Base-by-base conservation (phyloP, 2,329 filamentous ascomycete species). In the Cadophora gregata region DNA sequence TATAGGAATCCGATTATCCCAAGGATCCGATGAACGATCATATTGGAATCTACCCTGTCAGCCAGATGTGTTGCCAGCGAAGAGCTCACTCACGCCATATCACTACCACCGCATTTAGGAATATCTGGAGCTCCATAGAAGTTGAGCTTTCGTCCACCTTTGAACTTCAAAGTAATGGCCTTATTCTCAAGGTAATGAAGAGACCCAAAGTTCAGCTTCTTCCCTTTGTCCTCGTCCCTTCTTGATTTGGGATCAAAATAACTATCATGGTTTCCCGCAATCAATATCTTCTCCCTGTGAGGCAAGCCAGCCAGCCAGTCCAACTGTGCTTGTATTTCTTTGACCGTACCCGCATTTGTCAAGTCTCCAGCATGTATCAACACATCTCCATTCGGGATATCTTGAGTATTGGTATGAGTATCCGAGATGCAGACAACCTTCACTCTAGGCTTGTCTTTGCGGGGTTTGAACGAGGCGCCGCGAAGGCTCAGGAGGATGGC, bases 291-390 rank as follows among this genome's bases (percentile, higher is more conserved):
- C 78, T 96, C 85, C 42, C 81, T 80, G 75, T 97, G 93, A 0
- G 92, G 91, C 8, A 94, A 85, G 3, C 82, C 81, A 56, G 83
- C 85, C 14, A 97, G 83, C 93, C 93, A 97, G 81, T 97, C 87
- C 51, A 97, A 83, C 74, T 96, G 90, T n/a, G 81, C 82, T 80
- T 97, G 93, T 64, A 98, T 89, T 68, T 93, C 90, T 14, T 82
- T 81, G 0, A 87, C 84, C 9, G 88, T 90, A 47, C 95, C 95
- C 25, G 82, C 81, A 72, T 93, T 89, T 63, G 90, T 90, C 74
- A 97, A 83, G 79, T 98, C 95, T 45, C 95, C 95, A 1, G 93
- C 92, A 76, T 97, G 95, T 73, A 98, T 91, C 59, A 98, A 86
- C 25, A 97, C 83, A 77, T 97, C 93, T 64, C 93, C 94, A 10